Evolutionary conservation across 805 yeast species (phyloP).

Genomic region (Lipomyces oligophaga): DNA sequence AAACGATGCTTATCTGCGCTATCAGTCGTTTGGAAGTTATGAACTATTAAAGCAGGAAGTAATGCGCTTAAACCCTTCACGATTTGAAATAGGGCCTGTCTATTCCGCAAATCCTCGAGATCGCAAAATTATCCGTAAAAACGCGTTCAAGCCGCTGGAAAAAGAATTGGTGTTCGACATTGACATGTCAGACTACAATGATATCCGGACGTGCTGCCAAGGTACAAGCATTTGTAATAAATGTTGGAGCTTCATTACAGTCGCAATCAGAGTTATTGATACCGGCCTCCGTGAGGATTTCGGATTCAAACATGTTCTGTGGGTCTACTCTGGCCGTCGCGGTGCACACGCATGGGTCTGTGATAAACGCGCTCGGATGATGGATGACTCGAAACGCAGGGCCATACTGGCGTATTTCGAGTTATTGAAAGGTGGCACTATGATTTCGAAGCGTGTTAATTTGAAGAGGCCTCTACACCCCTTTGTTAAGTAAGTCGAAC

Average conservation of each 20-base stretch:
- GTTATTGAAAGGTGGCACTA: conserved; percentile 51
- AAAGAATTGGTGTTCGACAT: conserved; percentile 95
- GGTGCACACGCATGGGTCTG: conserved; percentile 99
- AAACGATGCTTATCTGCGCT: conserved; percentile 86
- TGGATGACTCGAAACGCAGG: conserved; percentile 70
- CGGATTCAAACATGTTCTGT: conserved; percentile 77
- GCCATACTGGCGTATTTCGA: conserved; percentile 82
- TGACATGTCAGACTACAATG: conserved; percentile 96
- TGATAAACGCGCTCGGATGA: conserved; percentile 70
- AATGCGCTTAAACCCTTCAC: conserved; percentile 67
- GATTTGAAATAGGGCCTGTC: conserved; percentile 94
- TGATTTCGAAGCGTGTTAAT: conserved; percentile 45
- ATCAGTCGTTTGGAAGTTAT: conserved; percentile 63
- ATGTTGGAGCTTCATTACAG: conserved; percentile 90
- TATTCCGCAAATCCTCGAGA: conserved; percentile 85
- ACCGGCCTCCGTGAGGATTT: conserved; percentile 76
- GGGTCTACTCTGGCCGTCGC: conserved; percentile 98
- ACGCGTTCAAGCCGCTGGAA: conserved; percentile 70
- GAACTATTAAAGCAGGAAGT: conserved; percentile 80
- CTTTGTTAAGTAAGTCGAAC: conserved; percentile 40
- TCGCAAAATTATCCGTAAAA: conserved; percentile 69
- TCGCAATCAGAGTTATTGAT: conserved; percentile 75
- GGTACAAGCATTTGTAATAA: conserved; percentile 79
- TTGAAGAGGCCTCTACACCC: conserved; percentile 86
- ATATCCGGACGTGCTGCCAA: conserved; percentile 85